Base-by-base conservation (phyloP, 2,329 filamentous ascomycete species). In the Arthrobotrys entomopaga region DNA sequence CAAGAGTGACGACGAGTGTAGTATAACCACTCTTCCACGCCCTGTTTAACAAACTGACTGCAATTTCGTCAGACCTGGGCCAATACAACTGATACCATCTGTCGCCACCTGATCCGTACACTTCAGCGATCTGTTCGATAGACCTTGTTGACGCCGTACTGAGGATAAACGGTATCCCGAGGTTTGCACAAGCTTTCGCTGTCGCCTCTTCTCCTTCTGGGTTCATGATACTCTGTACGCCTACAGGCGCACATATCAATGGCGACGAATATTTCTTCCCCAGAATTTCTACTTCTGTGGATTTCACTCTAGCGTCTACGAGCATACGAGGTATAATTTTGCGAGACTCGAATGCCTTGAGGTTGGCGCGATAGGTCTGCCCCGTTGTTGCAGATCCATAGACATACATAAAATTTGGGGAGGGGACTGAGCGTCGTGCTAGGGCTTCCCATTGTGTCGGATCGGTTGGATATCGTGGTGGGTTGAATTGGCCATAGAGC, bases 61-160 rank as follows among this genome's bases (percentile, higher is more conserved):
- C 92, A 64, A 92, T 83, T 2, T 88, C 86, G 60, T 92, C 85
- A 64, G 87, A 85, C 19, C 84, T 81, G 0, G 90, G 90, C 88
- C 89, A 92, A 82, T 93, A 93, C 0, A 93, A 84, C 79, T 93
- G 90, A 79, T 86, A 93, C 89, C 89, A 93, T 10, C 89, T 83
- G 34, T 85, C 83, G 29, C 29, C 10, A 0, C 87, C 86, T 3
- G 85, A 81, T 0, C 85, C 85, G 58, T 85, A 87, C 0, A 87
- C 87, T 6, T 82, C 78, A 0, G 87, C 88, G 0, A 91, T 85
- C 57, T 91, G 86, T 79, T 91, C 89, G 69, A 92, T 89, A 34
- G 85, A 84, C 1, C 85, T 85, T 13, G 70, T 74, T 2, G 87
- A 85, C 0, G 90, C 89, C 0, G 90, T 91, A 73, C 86, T 89